These are phyloP conservation scores for Aspergillus pseudonomiae DNA, from an alignment of 2,329 filamentous ascomycete species.

Conservation along the genomic window DNA sequence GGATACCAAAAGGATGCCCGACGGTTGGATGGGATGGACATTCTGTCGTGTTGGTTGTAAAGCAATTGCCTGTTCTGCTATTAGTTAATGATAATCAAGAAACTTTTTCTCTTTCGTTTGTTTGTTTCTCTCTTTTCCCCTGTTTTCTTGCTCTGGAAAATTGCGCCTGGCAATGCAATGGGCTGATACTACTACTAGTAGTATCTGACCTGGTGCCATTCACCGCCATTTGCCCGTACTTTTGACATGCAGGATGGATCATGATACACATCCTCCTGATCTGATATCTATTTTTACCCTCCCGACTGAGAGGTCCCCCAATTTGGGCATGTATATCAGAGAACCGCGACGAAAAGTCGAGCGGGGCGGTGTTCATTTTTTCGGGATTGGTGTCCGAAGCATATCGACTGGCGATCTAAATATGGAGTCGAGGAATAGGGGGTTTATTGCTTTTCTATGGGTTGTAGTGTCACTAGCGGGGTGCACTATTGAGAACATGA, in stretches of 20 bases:
- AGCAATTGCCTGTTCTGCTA: slow-evolving; percentile 1
- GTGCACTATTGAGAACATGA: background rate
- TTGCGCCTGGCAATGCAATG: background rate
- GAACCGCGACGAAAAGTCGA: background rate
- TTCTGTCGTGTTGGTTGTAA: slow-evolving; percentile 8
- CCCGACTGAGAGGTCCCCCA: background rate
- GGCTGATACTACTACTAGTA: background rate
- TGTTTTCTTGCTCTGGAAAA: background rate
- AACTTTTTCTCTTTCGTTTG: background rate
- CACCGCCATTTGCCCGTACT: slow-evolving; percentile 20
- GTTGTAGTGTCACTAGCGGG: background rate
- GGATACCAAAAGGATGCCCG: slow-evolving; percentile 9
- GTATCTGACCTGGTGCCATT: background rate
- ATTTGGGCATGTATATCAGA: background rate
- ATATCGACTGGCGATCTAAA: background rate
- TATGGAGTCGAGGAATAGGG: background rate
- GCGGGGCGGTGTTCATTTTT: background rate
- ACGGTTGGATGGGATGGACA: slow-evolving; percentile 2
- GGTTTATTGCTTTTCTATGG: background rate
- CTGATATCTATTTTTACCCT: background rate
- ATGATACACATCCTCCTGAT: slow-evolving; percentile 9
- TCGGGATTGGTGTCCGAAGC: background rate
- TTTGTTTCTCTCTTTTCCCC: background rate
- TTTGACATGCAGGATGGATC: slow-evolving; percentile 24
- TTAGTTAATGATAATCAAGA: slow-evolving; percentile 6